These are phyloP conservation scores for Vanderwaltozyma tropicalis DNA, from an alignment of 805 yeast genomes.

Conservation along the genomic window DNA sequence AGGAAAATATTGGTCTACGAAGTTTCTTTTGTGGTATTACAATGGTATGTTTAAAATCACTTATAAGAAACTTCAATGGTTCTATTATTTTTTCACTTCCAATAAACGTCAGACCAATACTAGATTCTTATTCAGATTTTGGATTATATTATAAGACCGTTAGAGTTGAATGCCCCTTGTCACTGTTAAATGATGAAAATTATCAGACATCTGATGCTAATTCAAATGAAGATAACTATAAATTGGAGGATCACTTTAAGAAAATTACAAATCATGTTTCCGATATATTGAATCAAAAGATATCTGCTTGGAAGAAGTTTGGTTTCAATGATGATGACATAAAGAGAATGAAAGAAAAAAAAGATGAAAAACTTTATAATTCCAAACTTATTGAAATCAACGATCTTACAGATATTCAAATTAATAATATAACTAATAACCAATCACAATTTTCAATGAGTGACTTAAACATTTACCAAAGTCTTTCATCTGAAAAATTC, in stretches of 20 bases:
- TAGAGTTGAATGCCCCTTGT: constrained; percentile 19
- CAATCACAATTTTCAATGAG: constrained; percentile 6
- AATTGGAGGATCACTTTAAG: constrained; percentile 19
- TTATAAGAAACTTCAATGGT: constrained; percentile 11
- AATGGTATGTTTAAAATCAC: constrained; percentile 21
- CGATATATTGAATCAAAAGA: constrained; percentile 7
- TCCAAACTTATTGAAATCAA: constrained; percentile 18
- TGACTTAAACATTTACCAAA: constrained; percentile 18
- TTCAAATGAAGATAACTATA: background rate
- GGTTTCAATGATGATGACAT: constrained; percentile 24
- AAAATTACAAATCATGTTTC: constrained; percentile 15
- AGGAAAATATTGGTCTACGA: constrained; percentile 16
- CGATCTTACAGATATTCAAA: constrained; percentile 16
- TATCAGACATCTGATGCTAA: constrained; percentile 8
- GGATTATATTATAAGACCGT: constrained; percentile 21
- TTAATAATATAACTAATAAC: constrained; percentile 1
- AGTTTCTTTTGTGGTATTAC: constrained; percentile 21
- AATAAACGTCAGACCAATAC: constrained; percentile 13
- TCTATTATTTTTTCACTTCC: constrained; percentile 18
- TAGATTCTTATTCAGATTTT: constrained; percentile 8
- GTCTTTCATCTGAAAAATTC: constrained; percentile 14
- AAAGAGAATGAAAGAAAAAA: constrained; percentile 19
- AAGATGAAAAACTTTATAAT: constrained; percentile 3
- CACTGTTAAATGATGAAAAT: constrained; percentile 14
- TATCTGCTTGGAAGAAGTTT: constrained; percentile 13